Evolutionary conservation across 768 basidiomycete genomes (phyloP), one percentile per base, ranked within the genome.

Genomic region (Scleroderma citrinum): DNA sequence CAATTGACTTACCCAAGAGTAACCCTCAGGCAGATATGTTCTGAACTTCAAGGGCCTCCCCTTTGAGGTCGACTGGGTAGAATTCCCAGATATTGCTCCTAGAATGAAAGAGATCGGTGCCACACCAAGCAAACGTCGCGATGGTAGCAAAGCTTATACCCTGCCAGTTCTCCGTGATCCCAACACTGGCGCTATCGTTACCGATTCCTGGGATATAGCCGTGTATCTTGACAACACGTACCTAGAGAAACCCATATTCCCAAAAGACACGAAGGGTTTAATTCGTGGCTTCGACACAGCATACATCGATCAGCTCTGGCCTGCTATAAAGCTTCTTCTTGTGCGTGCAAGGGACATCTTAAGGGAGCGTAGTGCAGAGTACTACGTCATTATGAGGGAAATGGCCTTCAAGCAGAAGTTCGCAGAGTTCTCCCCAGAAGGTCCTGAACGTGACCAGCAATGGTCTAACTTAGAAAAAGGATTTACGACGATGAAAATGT

Each of bases 381-480:
- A 70, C 57, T 80, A 75, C 53, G 55, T 69, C 17, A 43, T 47
- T 17, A 72, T 68, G 5, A 59, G 72, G 30, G 65, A 69, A 48
- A 48, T 12, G 2, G 17, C 8, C 3, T 62, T 70, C 40, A 71
- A 71, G 5, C 60, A 52, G 38, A 57, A 59, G 13, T 51, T 80
- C 46, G 73, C 76, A 21, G 67, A 74, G 30, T 52, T 75, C 30
- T 60, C 61, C 6, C 70, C 71, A 0, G 62, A 59, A 37, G n/a
- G n/a, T n/a, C n/a, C n/a, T n/a, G n/a, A n/a, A n/a, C n/a, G n/a
- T n/a, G n/a, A n/a, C n/a, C n/a, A 44, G 8, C 62, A 68, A 34
- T 70, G 57, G 65, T 39, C 14, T 16, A 36, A 61, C 5, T n/a
- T 64, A 44, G 8, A 67, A 51, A 53, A 56, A 40, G 17, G 16